Evolutionary conservation across 306 rosid genomes (phyloP), one percentile per base, ranked within the genome.

Genomic region (Alnus rubra): DNA sequence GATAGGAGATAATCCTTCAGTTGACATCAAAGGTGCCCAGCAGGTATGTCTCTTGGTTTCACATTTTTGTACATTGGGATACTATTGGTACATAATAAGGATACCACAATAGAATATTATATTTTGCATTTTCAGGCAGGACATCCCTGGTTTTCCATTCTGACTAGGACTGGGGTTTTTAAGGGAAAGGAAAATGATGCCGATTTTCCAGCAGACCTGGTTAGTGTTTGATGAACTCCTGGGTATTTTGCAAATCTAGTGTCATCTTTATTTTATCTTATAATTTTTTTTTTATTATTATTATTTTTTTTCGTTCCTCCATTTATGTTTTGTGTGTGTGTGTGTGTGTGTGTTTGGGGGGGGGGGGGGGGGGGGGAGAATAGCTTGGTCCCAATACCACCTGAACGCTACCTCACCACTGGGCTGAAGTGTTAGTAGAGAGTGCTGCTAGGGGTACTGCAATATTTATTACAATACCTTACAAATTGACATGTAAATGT

Each of bases 1-100:
- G 98, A 87, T 94, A 37, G 98, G 98, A 81, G 97, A 94, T 79
- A 94, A 94, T 86, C 97, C 98, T 71, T 82, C 87, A 37, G 98
- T 92, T 77, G 98, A 94, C 79, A 87, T 94, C 72, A 85, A 77
- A 72, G 98, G 98, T 11, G 97, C 97, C 69, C 74, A 73, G 51
- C 91, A 92, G 97, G 97, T 92, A 55, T 75, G 81, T 69, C 80
- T 78, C 69, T 31, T 47, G 54, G 71, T 70, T 54, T 71, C 58
- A 33, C 60, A 73, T 73, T 81, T 82, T 73, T 54, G 69, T 47
- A 5, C 23, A 42, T 1, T 48, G 48, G 30, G 71, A 15, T 16
- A 14, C 35, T 44, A 73, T 30, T 19, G 37, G 62, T 73, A 23
- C 18, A 14, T 11, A 18, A 48, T 55, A 74, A 30, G 45, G 55